Base-by-base conservation (phyloP, 1,284 basidiomycete genomes). In the Ganoderma resinaceum region DNA sequence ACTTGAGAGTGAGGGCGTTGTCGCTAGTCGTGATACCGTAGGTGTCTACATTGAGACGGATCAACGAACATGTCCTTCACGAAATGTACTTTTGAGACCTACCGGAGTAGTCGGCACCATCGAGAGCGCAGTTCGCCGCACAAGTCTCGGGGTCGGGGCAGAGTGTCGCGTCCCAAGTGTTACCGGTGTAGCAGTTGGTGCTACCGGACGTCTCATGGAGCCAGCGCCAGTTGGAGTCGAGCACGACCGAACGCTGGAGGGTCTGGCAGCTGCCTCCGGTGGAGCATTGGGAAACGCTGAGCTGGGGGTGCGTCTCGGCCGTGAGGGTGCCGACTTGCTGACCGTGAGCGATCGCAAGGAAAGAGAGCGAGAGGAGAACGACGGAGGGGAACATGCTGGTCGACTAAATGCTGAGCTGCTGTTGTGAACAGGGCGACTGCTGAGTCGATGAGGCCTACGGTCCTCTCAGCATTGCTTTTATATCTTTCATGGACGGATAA, bases 101-200 rank as follows among this genome's bases (percentile, higher is more conserved):
- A 71, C 79, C 81, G 9, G 77, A 46, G 77, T 89, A 89, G 78
- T 87, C 84, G 26, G 87, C 87, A 70, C 88, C 87, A 68, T 89
- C 87, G 69, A 89, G 78, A 14, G 86, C 87, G 73, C 87, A 89
- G 79, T 86, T 85, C 67, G 69, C 2, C 4, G 81, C 80, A 71
- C 82, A 83, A 16, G 80, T 81, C 20, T 63, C 69, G 33, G 72
- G 73, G 72, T 80, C 78, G 37, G 80, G 78, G 75, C 82, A 83
- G 66, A 82, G 72, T 33, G 78, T 72, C 6, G 76, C 55, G 69
- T 82, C 77, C 79, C 79, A 80, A 16, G 73, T 70, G 74, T 81
- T 80, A 46, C 76, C 76, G 70, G 78, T 80, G 76, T 80, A 80
- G 74, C 80, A 81, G 78, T 81, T 81, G 69, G 78, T 80, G 73